Evolutionary conservation across 2,329 filamentous ascomycete species (phyloP), one percentile per base, ranked within the genome.

Genomic region (Epichloe typhina): DNA sequence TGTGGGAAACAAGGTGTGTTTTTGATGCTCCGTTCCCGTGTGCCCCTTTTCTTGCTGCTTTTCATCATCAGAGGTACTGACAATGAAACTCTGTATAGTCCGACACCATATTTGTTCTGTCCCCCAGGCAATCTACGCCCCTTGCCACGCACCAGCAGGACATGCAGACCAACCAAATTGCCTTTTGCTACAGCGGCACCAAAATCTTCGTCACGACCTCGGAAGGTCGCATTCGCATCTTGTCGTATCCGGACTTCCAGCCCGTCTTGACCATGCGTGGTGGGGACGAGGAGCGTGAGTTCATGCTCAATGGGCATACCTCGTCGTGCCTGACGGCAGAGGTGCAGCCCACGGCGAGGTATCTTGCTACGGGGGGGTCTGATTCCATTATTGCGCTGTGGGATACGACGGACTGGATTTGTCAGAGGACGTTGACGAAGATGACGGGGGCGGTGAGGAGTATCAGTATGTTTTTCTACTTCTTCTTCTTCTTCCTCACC

Each of bases 321-420:
- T 84, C 83, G 4, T 79, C 83, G 4, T 88, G 84, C 59, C 73
- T 86, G 54, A 76, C 80, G 8, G 75, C 81, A 12, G 82, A 83
- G 54, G 69, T 89, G 59, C 84, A 86, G 55, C 85, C 86, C 0
- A 80, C 78, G 43, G 86, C 82, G 40, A 74, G 80, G 41, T 85
- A 82, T 61, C 71, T 91, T 43, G 86, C 86, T 0, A 85, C 84
- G 0, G 86, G 86, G 33, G 85, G 84, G 9, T 80, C 82, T 9
- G 86, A 91, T 60, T 84, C 83, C 1, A 76, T 88, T 47, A 84
- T 90, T 56, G 75, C 83, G 5, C 70, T 91, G 3, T 91, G 86
- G 83, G 85, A 90, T 59, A 89, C 86, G 3, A 74, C 75, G 40
- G 82, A 86, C 57, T 89, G 85, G 84, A 79, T 86, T 51, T 89